Conservation (phyloP, 2,329 filamentous ascomycete species). For the Emericellopsis atlantica region DNA sequence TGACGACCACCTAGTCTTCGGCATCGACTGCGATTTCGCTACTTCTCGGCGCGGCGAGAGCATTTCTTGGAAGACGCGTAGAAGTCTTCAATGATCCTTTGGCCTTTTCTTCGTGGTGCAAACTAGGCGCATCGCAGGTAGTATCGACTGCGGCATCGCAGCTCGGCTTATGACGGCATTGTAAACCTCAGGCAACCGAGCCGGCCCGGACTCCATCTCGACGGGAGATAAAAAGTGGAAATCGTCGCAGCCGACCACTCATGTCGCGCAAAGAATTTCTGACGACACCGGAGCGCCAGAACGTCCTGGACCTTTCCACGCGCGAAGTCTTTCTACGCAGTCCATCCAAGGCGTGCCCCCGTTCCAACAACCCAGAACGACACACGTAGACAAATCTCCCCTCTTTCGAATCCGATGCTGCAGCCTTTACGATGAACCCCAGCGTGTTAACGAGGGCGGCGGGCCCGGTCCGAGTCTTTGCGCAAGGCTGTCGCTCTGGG, state of each 20-base stretch:
- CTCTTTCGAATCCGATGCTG: slow-evolving; percentile 1
- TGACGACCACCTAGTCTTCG: no score
- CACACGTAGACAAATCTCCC: not conserved
- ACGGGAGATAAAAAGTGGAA: slow-evolving; percentile 7
- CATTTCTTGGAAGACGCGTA: not conserved
- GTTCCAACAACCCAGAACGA: no score
- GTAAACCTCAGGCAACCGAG: slow-evolving; percentile 9
- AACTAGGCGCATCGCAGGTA: not conserved
- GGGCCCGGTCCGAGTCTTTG: slow-evolving; percentile 30
- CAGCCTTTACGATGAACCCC: slow-evolving; percentile 29
- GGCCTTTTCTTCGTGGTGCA: no score
- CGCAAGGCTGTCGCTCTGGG: slow-evolving; percentile 15
- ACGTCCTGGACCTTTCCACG: not conserved
- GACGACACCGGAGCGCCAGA: not conserved
- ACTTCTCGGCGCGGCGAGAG: no score
- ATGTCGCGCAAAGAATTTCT: slow-evolving; percentile 13
- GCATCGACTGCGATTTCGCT: no score
- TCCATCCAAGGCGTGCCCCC: no score
- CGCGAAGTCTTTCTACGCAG: not conserved
- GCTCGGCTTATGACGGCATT: slow-evolving; percentile 13
- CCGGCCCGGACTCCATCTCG: slow-evolving; percentile 3
- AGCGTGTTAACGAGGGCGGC: slow-evolving; percentile 32
- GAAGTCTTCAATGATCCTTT: not conserved
- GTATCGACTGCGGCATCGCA: not conserved
- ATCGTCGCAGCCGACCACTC: not conserved